Percentiles rank a stretch among this genome's conserved stretches.
Conservation (phyloP, 2,329 filamentous ascomycete species). For the Botrytis cinerea region DNA sequence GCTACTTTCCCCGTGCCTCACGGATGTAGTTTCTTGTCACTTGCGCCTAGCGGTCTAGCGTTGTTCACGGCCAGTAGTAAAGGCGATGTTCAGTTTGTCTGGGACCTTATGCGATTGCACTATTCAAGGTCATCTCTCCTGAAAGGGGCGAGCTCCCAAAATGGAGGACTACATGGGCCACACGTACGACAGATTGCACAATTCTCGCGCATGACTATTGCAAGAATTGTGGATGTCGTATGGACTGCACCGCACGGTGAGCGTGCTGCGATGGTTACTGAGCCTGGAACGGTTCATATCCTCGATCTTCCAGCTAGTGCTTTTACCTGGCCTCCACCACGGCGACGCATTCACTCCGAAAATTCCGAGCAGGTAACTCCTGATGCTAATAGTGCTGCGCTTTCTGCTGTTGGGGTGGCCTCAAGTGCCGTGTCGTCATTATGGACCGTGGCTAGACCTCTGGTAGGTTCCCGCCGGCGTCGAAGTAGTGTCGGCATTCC, state of each 20-base stretch:
- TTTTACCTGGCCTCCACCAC: constrained; percentile 76
- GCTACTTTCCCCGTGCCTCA: constrained; percentile 71
- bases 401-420: constrained; percentile 47
- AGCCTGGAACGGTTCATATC: constrained; percentile 92
- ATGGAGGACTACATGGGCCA: constrained; percentile 46
- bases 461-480: constrained; percentile 39
- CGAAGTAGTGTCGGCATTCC: constrained; percentile 40
- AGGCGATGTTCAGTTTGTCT: constrained; percentile 80
- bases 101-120: constrained; percentile 72
- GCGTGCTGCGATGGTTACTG: constrained; percentile 84
- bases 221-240: constrained; percentile 84
- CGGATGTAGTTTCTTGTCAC: constrained; percentile 79
- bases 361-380: constrained; percentile 27
- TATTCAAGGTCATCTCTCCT: constrained; percentile 62
- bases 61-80: constrained; percentile 80
- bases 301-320: constrained; percentile 82
- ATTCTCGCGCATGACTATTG: constrained; percentile 88
- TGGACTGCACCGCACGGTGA: constrained; percentile 85
- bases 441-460: constrained; percentile 40
- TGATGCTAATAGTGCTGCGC: constrained; percentile 49
- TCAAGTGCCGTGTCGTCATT: constrained; percentile 41
- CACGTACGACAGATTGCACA: constrained; percentile 81
- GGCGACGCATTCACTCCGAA: constrained; percentile 44
- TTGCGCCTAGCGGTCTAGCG: constrained; percentile 71
- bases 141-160: constrained; percentile 51